Conservation (phyloP, 2,329 filamentous ascomycete genomes). For the Xylaria polymorpha region DNA sequence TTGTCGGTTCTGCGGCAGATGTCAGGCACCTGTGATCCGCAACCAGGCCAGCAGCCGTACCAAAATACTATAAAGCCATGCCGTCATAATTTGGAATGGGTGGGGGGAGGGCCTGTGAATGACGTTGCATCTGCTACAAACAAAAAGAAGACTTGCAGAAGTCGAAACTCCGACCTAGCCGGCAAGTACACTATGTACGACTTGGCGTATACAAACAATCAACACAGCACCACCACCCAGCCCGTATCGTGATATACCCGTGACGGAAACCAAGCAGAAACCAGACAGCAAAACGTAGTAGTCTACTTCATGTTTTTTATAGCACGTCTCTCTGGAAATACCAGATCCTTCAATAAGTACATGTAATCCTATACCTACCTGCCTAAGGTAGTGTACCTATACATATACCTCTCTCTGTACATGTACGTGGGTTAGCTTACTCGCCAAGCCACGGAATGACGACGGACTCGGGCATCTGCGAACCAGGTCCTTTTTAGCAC, state of each 20-base stretch:
- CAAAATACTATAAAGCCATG: constrained; percentile 17
- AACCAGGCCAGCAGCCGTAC: neutral
- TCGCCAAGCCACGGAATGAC: constrained; percentile 38
- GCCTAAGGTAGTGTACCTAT: neutral
- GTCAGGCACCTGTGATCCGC: constrained; percentile 16
- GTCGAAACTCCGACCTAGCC: constrained; percentile 33
- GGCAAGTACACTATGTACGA: constrained; percentile 12
- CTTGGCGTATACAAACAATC: neutral
- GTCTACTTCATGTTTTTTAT: neutral
- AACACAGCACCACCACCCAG: neutral
- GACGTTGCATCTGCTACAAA: constrained; percentile 32
- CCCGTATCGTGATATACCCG: neutral
- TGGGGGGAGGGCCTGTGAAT: constrained; percentile 32
- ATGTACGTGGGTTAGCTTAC: neutral
- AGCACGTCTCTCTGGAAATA: neutral
- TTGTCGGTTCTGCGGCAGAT: constrained; percentile 3
- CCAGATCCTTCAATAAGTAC: neutral
- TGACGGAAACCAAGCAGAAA: neutral
- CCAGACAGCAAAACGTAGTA: neutral
- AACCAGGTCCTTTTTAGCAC: constrained; percentile 20
- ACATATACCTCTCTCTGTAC: neutral
- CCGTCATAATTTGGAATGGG: constrained; percentile 41
- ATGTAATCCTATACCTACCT: neutral
- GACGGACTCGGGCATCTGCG: constrained; percentile 28
- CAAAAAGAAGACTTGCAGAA: constrained; percentile 13